phyloP scores from a whole-genome alignment of 1,139 yeast species.

The Nakaseomyces sp. region DNA sequence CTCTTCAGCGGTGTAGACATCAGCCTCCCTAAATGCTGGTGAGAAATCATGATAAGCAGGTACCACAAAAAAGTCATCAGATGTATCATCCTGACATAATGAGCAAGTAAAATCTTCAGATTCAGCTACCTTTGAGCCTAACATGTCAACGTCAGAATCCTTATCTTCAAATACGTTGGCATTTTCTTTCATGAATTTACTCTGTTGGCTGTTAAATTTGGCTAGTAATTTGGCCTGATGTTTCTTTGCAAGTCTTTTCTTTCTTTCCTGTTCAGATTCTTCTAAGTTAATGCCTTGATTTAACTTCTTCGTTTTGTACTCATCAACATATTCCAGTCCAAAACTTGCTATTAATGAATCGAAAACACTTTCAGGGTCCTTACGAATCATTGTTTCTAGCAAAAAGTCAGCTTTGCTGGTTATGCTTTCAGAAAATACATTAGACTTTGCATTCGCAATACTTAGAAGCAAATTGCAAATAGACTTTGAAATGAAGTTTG shows the following conservation, averaged over 20 bases:
- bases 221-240: slow-evolving; percentile 65
- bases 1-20: slow-evolving; percentile 26
- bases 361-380: slow-evolving; percentile 40
- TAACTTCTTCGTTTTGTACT: slow-evolving; percentile 40
- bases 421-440: slow-evolving; percentile 39
- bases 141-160: slow-evolving; percentile 36
- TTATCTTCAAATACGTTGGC: slow-evolving; percentile 32
- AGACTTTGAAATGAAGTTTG: slow-evolving; percentile 45
- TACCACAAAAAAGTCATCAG: slow-evolving; percentile 45
- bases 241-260: slow-evolving; percentile 50
- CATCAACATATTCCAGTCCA: slow-evolving; percentile 46
- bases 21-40: slow-evolving; percentile 34
- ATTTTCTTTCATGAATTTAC: slow-evolving; percentile 50
- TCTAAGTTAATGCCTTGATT: slow-evolving; percentile 38
- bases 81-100: slow-evolving; percentile 54
- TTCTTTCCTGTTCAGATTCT: slow-evolving; percentile 46
- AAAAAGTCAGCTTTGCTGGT: slow-evolving; percentile 48
- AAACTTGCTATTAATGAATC: slow-evolving; percentile 47
- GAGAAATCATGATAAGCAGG: slow-evolving; percentile 37
- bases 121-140: slow-evolving; percentile 30
- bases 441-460: slow-evolving; percentile 38
- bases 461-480: slow-evolving; percentile 47
- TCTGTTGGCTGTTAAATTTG: slow-evolving; percentile 72
- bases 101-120: slow-evolving; percentile 42
- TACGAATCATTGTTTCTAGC: slow-evolving; percentile 41